A percentile compares a stretch with the other conserved stretches of the same genome.
These are phyloP conservation scores for Candida ovalis DNA, from an alignment of 805 yeast genomes.

Conservation along the genomic window DNA sequence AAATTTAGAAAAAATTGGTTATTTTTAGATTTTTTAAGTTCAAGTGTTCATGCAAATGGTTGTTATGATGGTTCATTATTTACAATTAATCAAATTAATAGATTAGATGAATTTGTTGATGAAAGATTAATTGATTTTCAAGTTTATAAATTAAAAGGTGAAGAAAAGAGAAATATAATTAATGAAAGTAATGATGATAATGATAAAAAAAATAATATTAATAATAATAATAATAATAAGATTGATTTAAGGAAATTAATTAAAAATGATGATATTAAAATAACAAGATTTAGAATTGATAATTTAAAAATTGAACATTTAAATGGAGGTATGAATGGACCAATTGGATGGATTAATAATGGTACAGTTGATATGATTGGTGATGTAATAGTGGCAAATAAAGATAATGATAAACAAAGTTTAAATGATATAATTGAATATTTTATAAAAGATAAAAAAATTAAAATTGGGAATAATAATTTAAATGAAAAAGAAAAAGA, in stretches of 20 bases:
- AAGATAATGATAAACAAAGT: slow-evolving; percentile 32
- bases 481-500: background rate
- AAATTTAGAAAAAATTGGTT: slow-evolving; percentile 89
- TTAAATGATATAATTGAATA: slow-evolving; percentile 45
- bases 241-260: background rate
- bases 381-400: slow-evolving; percentile 75
- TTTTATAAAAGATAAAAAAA: slow-evolving; percentile 5
- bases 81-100: slow-evolving; percentile 79
- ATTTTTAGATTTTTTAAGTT: slow-evolving; percentile 74
- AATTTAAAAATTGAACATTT: slow-evolving; percentile 83
- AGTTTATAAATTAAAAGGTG: slow-evolving; percentile 16
- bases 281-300: slow-evolving; percentile 80
- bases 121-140: slow-evolving; percentile 25
- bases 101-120: slow-evolving; percentile 44
- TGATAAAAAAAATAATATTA: background rate
- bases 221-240: background rate
- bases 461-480: slow-evolving; percentile 51
- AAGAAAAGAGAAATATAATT: slow-evolving; percentile 2
- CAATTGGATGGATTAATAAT: slow-evolving; percentile 93
- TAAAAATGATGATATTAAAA: slow-evolving; percentile 31
- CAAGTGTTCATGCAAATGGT: slow-evolving; percentile 82
- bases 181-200: background rate
- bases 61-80: slow-evolving; percentile 90
- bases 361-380: slow-evolving; percentile 75
- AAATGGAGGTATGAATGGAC: slow-evolving; percentile 87